Evolutionary conservation across 805 yeast species (phyloP), one percentile per base, ranked within the genome.

Genomic region (Starmerella stigmatis): DNA sequence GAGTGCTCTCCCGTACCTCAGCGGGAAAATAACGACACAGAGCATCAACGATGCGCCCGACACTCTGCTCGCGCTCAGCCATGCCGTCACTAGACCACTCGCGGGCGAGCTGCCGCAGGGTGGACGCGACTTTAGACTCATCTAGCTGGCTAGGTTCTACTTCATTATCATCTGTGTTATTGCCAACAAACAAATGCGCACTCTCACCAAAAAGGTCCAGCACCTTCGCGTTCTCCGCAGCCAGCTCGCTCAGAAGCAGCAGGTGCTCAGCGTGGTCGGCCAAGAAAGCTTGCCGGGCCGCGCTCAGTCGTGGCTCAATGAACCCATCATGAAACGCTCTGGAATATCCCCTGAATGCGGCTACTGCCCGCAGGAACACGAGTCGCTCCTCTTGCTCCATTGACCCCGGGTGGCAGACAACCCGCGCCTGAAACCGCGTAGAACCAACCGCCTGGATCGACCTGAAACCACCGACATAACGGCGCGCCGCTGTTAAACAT

Each of bases 71-170:
- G 1, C 81, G 60, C 58, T 83, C 95, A 2, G 50, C 55, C 3
- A 60, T 64, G 9, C 79, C 84, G 13, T 60, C 61, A 0, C 51
- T 51, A 2, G 79, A 66, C 94, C 96, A 89, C 59, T 89, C 96
- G 42, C 96, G 66, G 9, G 78, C 73, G 47, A 74, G 72, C 62
- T 89, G 96, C 35, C 74, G 63, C 53, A 82, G 57, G 0, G 77
- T 65, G 1, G 78, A 67, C 37, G 73, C 59, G 4, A 78, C 80
- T 60, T 79, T 79, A 42, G 74, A 80, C 41, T 65, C 69, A 48
- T 78, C 83, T 3, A 41, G 29, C 16, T 27, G 19, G 2, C 44
- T 33, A 8, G 49, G 37, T 27, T 37, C 21, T 19, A 8, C 21
- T 9, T n/a, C 37, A 33, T 51, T n/a, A 9, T 22, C 17, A 20